Conservation (phyloP, 176 grass and related monocot species). For the Sorghum bicolor region Sorghum_bicolor_NCBIv3 NC_012871.2:67349001-67349500, state of each 20-base stretch:
- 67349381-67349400: conserved; percentile 83
- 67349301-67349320: conserved; percentile 60
- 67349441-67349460: conserved; percentile 9
- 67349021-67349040: conserved; percentile 71
- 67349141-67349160: not conserved
- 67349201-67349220: conserved; percentile 88
- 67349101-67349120: not conserved
- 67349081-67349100: not conserved
- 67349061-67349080: conserved; percentile 10
- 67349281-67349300: conserved; percentile 96
- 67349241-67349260: conserved; percentile 75
- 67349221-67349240: conserved; percentile 90
- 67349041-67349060: conserved; percentile 59
- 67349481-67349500: conserved; percentile 70
- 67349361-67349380: conserved; percentile 76
- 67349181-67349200: conserved; percentile 39
- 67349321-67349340: conserved; percentile 52
- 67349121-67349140: not conserved
- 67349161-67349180: not conserved
- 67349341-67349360: conserved; percentile 72
- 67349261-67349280: conserved; percentile 80
- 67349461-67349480: conserved; percentile 45
- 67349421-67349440: conserved; percentile 64
- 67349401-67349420: conserved; percentile 72
- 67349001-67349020: not conserved